A percentile compares a stretch with the other conserved stretches of the same genome.
Conservation (phyloP, 305 asterid genomes). For the Fraxinus dipetala region DNA sequence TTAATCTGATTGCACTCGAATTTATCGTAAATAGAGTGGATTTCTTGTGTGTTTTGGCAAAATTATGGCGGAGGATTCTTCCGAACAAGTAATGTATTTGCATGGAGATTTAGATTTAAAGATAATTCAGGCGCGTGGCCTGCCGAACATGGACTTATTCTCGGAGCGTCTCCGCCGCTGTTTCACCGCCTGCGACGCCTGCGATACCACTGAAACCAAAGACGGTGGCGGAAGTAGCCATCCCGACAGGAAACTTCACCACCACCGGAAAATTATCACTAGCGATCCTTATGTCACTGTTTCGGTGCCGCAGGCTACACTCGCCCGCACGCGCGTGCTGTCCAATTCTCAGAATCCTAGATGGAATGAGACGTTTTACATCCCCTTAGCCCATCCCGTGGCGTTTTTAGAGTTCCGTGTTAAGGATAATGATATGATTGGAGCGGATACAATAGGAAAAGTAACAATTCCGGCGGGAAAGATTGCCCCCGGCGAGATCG, state of each 20-base stretch:
- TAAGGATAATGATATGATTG: conserved; percentile 72
- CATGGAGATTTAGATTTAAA: conserved; percentile 81
- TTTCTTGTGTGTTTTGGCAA: not conserved
- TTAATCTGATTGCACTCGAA: not conserved
- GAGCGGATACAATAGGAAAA: conserved; percentile 66
- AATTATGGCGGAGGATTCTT: not conserved
- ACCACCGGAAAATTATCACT: conserved; percentile 60
- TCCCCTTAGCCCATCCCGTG: conserved; percentile 68
- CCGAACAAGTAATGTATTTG: conserved; percentile 31
- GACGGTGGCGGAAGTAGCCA: conserved; percentile 13
- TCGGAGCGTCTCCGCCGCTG: conserved; percentile 64
- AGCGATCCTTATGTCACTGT: conserved; percentile 82
- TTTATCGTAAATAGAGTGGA: not conserved
- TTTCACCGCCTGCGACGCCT: conserved; percentile 52
- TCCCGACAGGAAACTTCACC: conserved; percentile 43
- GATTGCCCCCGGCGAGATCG: conserved; percentile 45
- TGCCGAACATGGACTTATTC: conserved; percentile 85
- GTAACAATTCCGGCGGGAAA: conserved; percentile 47
- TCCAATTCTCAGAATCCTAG: conserved; percentile 63
- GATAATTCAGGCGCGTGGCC: conserved; percentile 60
- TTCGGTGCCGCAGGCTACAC: conserved; percentile 66
- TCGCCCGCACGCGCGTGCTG: conserved; percentile 82
- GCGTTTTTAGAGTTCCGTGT: conserved; percentile 53
- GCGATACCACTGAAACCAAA: conserved; percentile 27
- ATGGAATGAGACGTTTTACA: conserved; percentile 59